Evolutionary conservation across 2,329 filamentous ascomycete species (phyloP), one percentile per base, ranked within the genome.

Genomic region (Colletotrichum sp.): DNA sequence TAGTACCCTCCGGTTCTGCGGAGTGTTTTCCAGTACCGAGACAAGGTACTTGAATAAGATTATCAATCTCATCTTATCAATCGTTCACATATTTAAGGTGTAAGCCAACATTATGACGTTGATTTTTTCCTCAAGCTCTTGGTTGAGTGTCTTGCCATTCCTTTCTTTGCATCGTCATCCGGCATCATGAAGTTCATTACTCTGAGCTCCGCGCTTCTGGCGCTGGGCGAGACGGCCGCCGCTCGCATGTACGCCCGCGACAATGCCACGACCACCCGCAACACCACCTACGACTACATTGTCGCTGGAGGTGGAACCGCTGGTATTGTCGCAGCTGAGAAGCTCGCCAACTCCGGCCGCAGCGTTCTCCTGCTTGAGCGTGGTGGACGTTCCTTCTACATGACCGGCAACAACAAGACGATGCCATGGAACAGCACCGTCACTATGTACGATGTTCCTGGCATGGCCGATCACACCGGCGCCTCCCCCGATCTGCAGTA

Each of bases 391-490:
- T 75, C 78, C 13, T 67, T 78, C 26, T 78, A 77, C 65, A 26
- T 49, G 34, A 79, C 78, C 5, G 78, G 78, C 34, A 74, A 75
- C 62, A 65, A 74, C 34, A 71, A 80, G 39, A 76, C 78, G 13
- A 74, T 78, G 34, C 78, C 78, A 62, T 80, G 82, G 82, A 79
- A 82, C 77, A 71, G 77, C 62, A 81, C 78, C 44, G 44, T 79
- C 39, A 80, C 80, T 18, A 69, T 74, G 57, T 79, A 77, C 71
- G 79, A 80, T 60, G 72, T 81, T 13, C 80, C 80, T 2, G 80
- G 71, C 24, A 67, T 80, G 66, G 65, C 74, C 9, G 59, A 77
- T 44, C 71, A 67, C 69, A 66, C 78, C 15, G 63, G 73, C 24
- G 44, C 59, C 15, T 63, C 60, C 15, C 64, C 72, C 4, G 52